Conservation (phyloP, 2,329 filamentous ascomycete genomes). For the Stemphylium vesicarium region DNA sequence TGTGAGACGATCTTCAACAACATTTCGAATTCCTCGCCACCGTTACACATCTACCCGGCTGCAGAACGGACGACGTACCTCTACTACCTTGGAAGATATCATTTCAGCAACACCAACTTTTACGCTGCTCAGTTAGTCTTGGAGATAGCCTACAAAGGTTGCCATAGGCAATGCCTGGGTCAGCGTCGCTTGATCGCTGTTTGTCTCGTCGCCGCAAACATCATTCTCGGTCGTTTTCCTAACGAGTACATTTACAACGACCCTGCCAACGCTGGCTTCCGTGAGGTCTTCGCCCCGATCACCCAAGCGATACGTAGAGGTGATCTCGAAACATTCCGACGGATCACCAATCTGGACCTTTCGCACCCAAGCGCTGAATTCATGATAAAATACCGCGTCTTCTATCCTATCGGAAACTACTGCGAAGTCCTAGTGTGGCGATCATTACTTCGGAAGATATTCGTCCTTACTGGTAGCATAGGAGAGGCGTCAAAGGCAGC, state of each 20-base stretch:
- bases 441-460: slow-evolving; percentile 77
- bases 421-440: slow-evolving; percentile 86
- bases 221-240: slow-evolving; percentile 85
- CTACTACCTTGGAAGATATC: slow-evolving; percentile 91
- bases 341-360: slow-evolving; percentile 62
- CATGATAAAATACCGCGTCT: slow-evolving; percentile 76
- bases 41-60: slow-evolving; percentile 80
- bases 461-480: slow-evolving; percentile 77
- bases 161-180: slow-evolving; percentile 58
- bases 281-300: slow-evolving; percentile 74
- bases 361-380: slow-evolving; percentile 56
- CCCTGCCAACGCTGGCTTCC: slow-evolving; percentile 71
- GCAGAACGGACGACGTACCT: slow-evolving; percentile 89
- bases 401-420: slow-evolving; percentile 76
- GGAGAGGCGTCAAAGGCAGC: slow-evolving; percentile 58
- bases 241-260: slow-evolving; percentile 68
- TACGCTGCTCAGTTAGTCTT: slow-evolving; percentile 76
- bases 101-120: slow-evolving; percentile 85
- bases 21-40: slow-evolving; percentile 82
- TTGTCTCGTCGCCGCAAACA: slow-evolving; percentile 81
- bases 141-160: slow-evolving; percentile 80
- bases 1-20: slow-evolving; percentile 90
- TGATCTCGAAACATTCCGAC: slow-evolving; percentile 75
- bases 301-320: slow-evolving; percentile 74
- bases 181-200: slow-evolving; percentile 83